These are phyloP conservation scores for Seiridium cupressi DNA, from an alignment of 2,329 filamentous ascomycete genomes.

Conservation along the genomic window DNA sequence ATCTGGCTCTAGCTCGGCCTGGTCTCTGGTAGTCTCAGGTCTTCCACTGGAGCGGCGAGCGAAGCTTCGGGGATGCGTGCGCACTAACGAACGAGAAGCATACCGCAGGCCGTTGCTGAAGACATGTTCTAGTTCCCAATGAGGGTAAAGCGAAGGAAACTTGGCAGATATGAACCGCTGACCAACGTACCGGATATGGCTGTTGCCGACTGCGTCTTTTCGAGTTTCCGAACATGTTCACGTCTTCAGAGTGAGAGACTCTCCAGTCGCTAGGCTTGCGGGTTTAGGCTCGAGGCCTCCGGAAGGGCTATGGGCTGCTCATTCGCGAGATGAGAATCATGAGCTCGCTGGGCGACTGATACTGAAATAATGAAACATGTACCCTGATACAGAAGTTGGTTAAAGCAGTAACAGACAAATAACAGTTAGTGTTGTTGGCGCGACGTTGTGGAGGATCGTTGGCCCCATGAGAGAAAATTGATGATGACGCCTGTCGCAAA, in stretches of 20 bases:
- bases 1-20: conserved; percentile 4
- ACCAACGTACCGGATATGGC: conserved; percentile 15
- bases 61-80: not conserved
- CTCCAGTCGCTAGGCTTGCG: not conserved
- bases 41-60: not conserved
- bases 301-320: not conserved
- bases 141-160: not conserved
- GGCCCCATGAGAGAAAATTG: too few relatives aligned
- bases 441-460: too few relatives aligned
- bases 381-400: not conserved
- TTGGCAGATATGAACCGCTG: not conserved
- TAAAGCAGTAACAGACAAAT: not conserved
- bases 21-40: not conserved
- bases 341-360: not conserved
- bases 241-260: not conserved
- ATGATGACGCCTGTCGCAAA: not conserved
- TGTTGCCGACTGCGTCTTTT: conserved; percentile 51
- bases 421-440: not conserved
- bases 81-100: not conserved
- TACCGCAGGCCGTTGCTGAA: not conserved
- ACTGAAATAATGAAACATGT: not conserved
- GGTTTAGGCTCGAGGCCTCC: not conserved
- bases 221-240: conserved; percentile 48
- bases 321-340: not conserved
- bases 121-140: not conserved